These are phyloP conservation scores for Oryza glaberrima DNA, from an alignment of 176 grass and related monocot genomes.

Conservation along the genomic window DNA sequence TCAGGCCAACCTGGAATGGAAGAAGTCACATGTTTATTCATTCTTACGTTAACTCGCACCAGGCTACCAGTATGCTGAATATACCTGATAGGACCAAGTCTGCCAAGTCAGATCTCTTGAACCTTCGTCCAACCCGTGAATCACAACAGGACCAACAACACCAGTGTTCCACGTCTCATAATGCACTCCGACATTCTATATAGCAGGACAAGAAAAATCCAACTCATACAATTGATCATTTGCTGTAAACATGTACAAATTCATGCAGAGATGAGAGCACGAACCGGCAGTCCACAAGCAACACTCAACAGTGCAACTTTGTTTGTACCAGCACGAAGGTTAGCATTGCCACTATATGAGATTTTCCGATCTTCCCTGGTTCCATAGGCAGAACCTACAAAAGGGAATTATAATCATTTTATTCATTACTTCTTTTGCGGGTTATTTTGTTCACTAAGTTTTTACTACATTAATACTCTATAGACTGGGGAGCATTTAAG, in stretches of 20 bases:
- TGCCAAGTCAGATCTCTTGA: conserved; percentile 94
- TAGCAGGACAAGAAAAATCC: conserved; percentile 28
- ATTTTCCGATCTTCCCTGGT: conserved; percentile 92
- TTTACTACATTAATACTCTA: not conserved
- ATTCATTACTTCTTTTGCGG: not conserved
- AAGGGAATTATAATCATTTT: conserved; percentile 30
- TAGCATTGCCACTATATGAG: conserved; percentile 68
- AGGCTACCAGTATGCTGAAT: conserved; percentile 7
- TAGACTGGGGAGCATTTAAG: conserved; percentile 14
- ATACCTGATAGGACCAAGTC: conserved; percentile 92
- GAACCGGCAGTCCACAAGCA: conserved; percentile 86
- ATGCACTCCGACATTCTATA: conserved; percentile 92
- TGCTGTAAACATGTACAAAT: conserved; percentile 14
- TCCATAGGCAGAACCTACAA: conserved; percentile 88
- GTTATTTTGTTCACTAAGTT: conserved; percentile 16
- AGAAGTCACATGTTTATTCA: conserved; percentile 25
- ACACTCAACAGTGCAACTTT: conserved; percentile 89
- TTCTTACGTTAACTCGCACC: conserved; percentile 8
- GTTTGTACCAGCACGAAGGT: conserved; percentile 87
- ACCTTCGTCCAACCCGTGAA: conserved; percentile 83
- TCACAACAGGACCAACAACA: conserved; percentile 81
- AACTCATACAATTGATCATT: conserved; percentile 23
- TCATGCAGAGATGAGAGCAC: conserved; percentile 33
- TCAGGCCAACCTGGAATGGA: conserved; percentile 75
- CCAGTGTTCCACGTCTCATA: conserved; percentile 97